Evolutionary conservation across 345 rosid genomes (phyloP).

Genomic region (Citrus mangshanensis): DNA sequence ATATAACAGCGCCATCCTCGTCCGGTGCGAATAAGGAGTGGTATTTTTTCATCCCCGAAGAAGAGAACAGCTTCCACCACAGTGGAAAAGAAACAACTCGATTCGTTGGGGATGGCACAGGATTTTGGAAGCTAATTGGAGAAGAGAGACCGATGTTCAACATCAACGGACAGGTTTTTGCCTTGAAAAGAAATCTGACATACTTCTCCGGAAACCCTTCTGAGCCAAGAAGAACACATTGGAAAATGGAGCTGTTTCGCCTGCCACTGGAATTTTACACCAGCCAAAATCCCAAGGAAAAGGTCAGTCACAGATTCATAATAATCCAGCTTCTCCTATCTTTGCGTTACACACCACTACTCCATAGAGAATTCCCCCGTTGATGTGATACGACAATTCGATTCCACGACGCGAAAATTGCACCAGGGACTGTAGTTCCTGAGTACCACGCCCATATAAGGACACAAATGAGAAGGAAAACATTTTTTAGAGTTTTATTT

Average conservation of each 20-base stretch:
- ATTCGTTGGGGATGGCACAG: slow-evolving; percentile 12
- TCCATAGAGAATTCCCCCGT: no score
- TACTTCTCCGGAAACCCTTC: slow-evolving; percentile 15
- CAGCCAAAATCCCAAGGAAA: background rate
- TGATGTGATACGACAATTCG: no score
- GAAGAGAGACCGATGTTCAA: background rate
- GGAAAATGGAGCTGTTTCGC: slow-evolving; percentile 27
- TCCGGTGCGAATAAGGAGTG: slow-evolving; percentile 7
- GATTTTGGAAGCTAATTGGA: slow-evolving; percentile 26
- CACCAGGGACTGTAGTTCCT: no score
- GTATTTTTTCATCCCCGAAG: slow-evolving; percentile 22
- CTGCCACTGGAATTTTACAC: background rate
- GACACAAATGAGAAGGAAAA: no score
- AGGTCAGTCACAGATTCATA: background rate
- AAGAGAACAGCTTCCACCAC: background rate
- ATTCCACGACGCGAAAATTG: no score
- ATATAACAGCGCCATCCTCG: background rate
- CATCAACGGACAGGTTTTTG: background rate
- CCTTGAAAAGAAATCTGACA: slow-evolving; percentile 9
- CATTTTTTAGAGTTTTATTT: background rate
- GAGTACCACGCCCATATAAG: no score
- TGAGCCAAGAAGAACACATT: slow-evolving; percentile 25
- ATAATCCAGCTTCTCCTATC: background rate
- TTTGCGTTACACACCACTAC: background rate
- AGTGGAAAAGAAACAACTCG: background rate